Evolutionary conservation across 2,329 filamentous ascomycete genomes (phyloP).

Genomic region (Colletotrichum noveboracense): DNA sequence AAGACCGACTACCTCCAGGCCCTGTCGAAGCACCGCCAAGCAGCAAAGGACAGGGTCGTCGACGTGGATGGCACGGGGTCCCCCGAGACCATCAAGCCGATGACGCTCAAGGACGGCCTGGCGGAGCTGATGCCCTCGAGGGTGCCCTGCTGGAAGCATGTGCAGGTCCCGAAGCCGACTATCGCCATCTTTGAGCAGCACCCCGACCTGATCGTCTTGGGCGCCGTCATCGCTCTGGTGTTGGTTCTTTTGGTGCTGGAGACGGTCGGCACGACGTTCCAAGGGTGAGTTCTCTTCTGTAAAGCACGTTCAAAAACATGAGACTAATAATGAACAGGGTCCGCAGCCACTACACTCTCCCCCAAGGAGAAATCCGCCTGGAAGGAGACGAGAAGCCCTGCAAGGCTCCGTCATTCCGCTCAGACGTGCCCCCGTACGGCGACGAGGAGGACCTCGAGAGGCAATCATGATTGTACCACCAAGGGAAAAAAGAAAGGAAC

Average conservation of each 20-base stretch:
- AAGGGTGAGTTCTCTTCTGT: background rate
- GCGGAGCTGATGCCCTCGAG: background rate
- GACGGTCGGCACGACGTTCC: conserved; percentile 13
- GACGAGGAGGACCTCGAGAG: background rate
- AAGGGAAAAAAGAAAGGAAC: background rate
- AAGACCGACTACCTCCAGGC: conserved; percentile 21
- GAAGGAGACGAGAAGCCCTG: conserved; percentile 7
- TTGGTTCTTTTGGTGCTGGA: conserved; percentile 10
- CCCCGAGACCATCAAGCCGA: conserved; percentile 9
- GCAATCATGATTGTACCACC: background rate
- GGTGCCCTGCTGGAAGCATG: conserved; percentile 4
- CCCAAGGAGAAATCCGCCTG: conserved; percentile 3
- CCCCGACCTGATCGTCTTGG: conserved; percentile 18
- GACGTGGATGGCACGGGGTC: conserved; percentile 16
- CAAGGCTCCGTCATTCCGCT: conserved; percentile 8
- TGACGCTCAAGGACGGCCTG: conserved; percentile 1
- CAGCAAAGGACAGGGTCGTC: conserved; percentile 11
- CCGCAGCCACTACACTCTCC: conserved; percentile 3
- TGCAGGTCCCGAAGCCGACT: background rate
- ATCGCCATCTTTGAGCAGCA: conserved; percentile 13
- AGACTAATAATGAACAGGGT: background rate
- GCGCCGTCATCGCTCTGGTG: conserved; percentile 9
- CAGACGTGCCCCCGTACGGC: background rate
- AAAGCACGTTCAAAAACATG: background rate
- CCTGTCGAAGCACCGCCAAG: background rate